A percentile compares a stretch with the other conserved stretches of the same genome.
Conservation (phyloP, 805 yeast genomes). For the Wickerhamiella sorbophila region DNA sequence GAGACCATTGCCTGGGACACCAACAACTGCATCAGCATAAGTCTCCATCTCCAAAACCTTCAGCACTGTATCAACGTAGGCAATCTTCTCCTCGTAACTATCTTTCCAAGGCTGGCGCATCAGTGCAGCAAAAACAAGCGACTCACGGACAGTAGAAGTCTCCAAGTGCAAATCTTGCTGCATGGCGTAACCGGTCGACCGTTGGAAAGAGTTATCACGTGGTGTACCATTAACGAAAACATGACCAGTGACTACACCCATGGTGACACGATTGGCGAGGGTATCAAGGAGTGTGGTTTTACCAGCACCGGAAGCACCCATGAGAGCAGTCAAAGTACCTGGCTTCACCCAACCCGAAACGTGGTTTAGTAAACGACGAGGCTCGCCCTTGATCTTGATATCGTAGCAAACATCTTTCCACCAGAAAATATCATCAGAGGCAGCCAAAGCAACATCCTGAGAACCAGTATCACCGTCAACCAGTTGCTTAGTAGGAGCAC, state of each 20-base stretch:
- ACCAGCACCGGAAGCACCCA: conserved; percentile 87
- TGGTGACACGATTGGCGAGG: conserved; percentile 53
- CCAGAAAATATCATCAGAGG: conserved; percentile 36
- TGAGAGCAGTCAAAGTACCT: conserved; percentile 65
- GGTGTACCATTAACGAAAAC: conserved; percentile 57
- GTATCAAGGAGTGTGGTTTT: conserved; percentile 64
- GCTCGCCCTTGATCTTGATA: conserved; percentile 32
- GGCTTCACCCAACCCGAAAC: conserved; percentile 67
- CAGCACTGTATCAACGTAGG: conserved; percentile 56
- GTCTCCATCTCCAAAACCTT: conserved; percentile 51
- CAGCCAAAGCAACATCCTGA: conserved; percentile 20
- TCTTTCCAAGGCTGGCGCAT: conserved; percentile 53
- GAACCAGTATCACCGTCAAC: conserved; percentile 22
- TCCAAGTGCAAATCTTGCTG: conserved; percentile 67
- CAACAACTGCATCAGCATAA: conserved; percentile 69
- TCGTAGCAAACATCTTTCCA: conserved; percentile 52
- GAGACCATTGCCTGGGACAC: conserved; percentile 58
- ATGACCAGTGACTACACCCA: conserved; percentile 61
- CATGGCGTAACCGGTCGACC: conserved; percentile 69
- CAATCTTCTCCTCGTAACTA: conserved; percentile 44
- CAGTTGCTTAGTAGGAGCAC: conserved; percentile 3
- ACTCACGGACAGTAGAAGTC: conserved; percentile 59
- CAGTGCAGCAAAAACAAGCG: conserved; percentile 55
- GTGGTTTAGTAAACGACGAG: conserved; percentile 30
- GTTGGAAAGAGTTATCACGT: conserved; percentile 51